Evolutionary conservation across 805 yeast species (phyloP).

Genomic region (Candida maris): DNA sequence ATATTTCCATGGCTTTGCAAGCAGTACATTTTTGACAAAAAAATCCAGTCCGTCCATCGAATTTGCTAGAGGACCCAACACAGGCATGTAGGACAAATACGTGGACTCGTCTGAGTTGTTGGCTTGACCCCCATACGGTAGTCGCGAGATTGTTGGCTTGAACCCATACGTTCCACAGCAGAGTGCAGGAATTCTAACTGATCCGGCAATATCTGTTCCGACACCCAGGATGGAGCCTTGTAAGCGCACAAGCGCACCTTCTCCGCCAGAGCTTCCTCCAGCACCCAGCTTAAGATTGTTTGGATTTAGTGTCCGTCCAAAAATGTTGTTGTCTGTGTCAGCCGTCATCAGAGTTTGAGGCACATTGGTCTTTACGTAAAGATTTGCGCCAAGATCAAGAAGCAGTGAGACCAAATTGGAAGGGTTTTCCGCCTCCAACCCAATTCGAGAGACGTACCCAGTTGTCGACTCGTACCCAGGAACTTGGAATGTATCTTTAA

Average conservation of each 20-base stretch:
- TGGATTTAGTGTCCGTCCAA: slow-evolving; percentile 49
- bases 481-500: too few relatives aligned
- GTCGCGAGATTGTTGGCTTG: slow-evolving; percentile 39
- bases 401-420: slow-evolving; percentile 16
- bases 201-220: slow-evolving; percentile 64
- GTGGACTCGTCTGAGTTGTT: slow-evolving; percentile 4
- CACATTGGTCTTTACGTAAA: slow-evolving; percentile 44
- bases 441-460: too few relatives aligned
- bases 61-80: not conserved
- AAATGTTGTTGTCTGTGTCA: slow-evolving; percentile 48
- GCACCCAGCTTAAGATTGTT: slow-evolving; percentile 46
- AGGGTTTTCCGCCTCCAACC: too few relatives aligned
- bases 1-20: not conserved
- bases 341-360: slow-evolving; percentile 59
- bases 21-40: not conserved
- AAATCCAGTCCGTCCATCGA: not conserved
- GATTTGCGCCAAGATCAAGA: slow-evolving; percentile 30
- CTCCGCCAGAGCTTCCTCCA: slow-evolving; percentile 65
- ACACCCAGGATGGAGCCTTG: slow-evolving; percentile 54
- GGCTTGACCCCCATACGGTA: slow-evolving; percentile 27
- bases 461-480: too few relatives aligned
- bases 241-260: slow-evolving; percentile 51
- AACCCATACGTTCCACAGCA: slow-evolving; percentile 51
- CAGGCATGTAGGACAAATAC: not conserved
- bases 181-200: slow-evolving; percentile 57